These are phyloP conservation scores for Pseudogymnoascus sp. DNA, from an alignment of 2,329 filamentous ascomycete genomes.

Conservation along the genomic window DNA sequence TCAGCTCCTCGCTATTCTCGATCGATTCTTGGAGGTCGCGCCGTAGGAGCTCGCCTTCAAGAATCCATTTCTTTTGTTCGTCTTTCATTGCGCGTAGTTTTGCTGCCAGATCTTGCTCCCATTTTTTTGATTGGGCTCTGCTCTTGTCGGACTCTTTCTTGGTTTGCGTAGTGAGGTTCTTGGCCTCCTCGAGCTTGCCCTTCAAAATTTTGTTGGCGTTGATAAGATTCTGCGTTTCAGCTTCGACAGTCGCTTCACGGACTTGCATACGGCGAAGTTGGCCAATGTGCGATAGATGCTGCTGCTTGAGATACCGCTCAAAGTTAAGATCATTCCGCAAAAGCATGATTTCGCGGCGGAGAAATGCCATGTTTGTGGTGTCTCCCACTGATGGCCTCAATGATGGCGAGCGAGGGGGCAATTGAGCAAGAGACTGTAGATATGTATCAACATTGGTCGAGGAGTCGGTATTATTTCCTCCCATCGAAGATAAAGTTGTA, in stretches of 20 bases:
- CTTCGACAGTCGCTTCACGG: conserved; percentile 68
- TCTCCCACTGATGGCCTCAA: conserved; percentile 29
- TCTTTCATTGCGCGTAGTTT: conserved; percentile 61
- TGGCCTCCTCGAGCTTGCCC: conserved; percentile 64
- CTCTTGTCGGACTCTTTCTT: conserved; percentile 66
- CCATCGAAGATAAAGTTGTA: conserved; percentile 33
- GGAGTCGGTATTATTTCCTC: conserved; percentile 19
- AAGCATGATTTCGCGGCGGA: conserved; percentile 68
- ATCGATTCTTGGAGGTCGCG: conserved; percentile 50
- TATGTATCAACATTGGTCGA: conserved; percentile 24
- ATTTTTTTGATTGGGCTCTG: conserved; percentile 66
- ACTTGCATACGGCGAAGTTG: conserved; percentile 68
- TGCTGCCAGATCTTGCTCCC: conserved; percentile 62
- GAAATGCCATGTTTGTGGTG: conserved; percentile 41
- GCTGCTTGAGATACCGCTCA: conserved; percentile 74
- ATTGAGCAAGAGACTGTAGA: conserved; percentile 22
- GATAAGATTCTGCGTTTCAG: conserved; percentile 73
- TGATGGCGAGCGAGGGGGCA: conserved; percentile 23
- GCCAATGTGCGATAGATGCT: conserved; percentile 74
- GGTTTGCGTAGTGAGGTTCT: conserved; percentile 60
- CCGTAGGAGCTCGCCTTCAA: conserved; percentile 49
- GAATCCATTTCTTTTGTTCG: conserved; percentile 58
- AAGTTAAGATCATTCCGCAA: conserved; percentile 76
- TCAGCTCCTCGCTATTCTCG: conserved; percentile 57
- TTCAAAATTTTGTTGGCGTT: conserved; percentile 68